A percentile compares a stretch with the other conserved stretches of the same genome.
Conservation (phyloP, 768 basidiomycete species). For the Amanita fuliginea region DNA sequence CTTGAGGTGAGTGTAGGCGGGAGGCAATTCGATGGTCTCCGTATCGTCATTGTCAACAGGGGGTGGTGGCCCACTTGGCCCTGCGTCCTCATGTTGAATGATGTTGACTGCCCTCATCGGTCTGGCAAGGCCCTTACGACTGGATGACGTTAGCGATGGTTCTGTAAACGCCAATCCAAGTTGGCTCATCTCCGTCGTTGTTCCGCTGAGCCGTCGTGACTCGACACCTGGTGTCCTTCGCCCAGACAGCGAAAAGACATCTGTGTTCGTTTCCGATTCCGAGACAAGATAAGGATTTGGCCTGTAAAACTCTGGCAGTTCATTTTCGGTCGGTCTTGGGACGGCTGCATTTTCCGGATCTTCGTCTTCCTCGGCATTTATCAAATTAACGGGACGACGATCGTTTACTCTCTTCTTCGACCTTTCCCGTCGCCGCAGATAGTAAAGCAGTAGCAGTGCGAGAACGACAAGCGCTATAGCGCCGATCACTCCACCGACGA, state of each 20-base stretch:
- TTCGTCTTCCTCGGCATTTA: conserved; percentile 51
- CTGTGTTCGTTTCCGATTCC: conserved; percentile 25
- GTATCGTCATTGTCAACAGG: conserved; percentile 24
- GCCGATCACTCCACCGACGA: conserved; percentile 50
- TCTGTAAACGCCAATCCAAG: conserved; percentile 8
- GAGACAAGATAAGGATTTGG: conserved; percentile 71
- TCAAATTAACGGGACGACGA: conserved; percentile 56
- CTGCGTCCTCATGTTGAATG: conserved; percentile 80
- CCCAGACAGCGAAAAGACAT: conserved; percentile 9
- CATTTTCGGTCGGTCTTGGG: conserved; percentile 19
- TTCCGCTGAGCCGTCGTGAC: conserved; percentile 26
- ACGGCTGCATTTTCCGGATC: conserved; percentile 12
- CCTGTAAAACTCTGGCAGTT: conserved; percentile 59
- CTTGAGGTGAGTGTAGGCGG: conserved; percentile 65
- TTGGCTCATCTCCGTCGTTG: conserved; percentile 25
- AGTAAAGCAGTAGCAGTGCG: conserved; percentile 32
- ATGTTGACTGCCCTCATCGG: conserved; percentile 64
- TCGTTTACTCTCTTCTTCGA: conserved; percentile 31
- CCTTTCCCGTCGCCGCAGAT: conserved; percentile 35
- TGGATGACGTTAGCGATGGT: conserved; percentile 15
- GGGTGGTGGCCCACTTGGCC: conserved; percentile 29
- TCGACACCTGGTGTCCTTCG: conserved; percentile 7
- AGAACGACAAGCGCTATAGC: conserved; percentile 36
- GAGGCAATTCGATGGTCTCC: conserved; percentile 77
- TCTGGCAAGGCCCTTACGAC: conserved; percentile 39